A percentile compares a stretch with the other conserved stretches of the same genome.
These are phyloP conservation scores for Trebouxia gelatinosa DNA, from an alignment of 163 green algal species.

Conservation along the genomic window DNA sequence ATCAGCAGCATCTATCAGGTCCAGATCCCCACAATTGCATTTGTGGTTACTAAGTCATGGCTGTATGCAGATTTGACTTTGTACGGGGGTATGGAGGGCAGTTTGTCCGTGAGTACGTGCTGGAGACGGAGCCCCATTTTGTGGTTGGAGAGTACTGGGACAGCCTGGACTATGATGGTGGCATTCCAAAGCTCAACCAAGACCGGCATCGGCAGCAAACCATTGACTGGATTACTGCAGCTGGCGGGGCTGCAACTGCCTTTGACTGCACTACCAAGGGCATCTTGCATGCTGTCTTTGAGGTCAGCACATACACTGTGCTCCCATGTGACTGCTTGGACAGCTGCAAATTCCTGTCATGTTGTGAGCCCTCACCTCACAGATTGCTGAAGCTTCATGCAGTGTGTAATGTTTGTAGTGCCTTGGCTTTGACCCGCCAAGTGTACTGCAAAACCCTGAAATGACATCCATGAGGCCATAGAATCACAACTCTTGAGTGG, in stretches of 20 bases:
- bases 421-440: no score
- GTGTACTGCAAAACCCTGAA: not conserved
- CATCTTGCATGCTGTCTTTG: slow-evolving; percentile 62
- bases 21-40: no score
- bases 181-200: slow-evolving; percentile 65
- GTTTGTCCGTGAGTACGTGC: slow-evolving; percentile 78
- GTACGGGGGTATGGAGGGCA: slow-evolving; percentile 66
- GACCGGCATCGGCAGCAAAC: slow-evolving; percentile 76
- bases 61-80: slow-evolving; percentile 60
- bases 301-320: no score
- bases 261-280: slow-evolving; percentile 89
- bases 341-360: no score
- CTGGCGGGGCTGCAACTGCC: slow-evolving; percentile 60
- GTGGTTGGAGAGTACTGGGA: slow-evolving; percentile 85
- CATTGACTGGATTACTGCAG: slow-evolving; percentile 80
- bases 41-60: not conserved
- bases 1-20: no score
- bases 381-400: no score
- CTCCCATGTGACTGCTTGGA: no score
- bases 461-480: no score
- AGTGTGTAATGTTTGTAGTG: no score
- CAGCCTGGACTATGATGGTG: slow-evolving; percentile 64
- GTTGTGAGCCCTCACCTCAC: no score
- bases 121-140: slow-evolving; percentile 61
- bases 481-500: no score